Conservation (phyloP, 2,329 filamentous ascomycete genomes). For the Fusarium decemcellulare region DNA sequence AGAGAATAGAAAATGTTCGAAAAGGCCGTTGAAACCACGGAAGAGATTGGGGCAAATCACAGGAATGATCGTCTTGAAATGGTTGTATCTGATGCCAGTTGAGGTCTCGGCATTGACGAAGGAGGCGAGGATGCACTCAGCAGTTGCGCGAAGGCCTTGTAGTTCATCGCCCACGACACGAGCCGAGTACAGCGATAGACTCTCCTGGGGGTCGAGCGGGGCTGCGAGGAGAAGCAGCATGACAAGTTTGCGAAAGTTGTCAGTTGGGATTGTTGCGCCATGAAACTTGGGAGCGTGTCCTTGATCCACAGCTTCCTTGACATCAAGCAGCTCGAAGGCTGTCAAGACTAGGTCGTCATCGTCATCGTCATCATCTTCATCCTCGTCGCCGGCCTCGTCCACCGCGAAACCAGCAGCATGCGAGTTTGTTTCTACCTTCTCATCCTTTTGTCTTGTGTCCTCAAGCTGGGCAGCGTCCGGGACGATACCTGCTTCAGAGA, state of each 20-base stretch:
- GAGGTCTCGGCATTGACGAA: conserved; percentile 76
- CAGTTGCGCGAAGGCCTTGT: conserved; percentile 70
- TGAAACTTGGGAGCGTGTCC: conserved; percentile 66
- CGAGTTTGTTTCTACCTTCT: conserved; percentile 16
- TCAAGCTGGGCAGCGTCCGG: conserved; percentile 3
- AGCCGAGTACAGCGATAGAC: conserved; percentile 71
- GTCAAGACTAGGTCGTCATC: conserved; percentile 77
- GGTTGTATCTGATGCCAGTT: conserved; percentile 73
- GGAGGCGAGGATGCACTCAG: conserved; percentile 75
- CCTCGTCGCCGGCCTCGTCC: conserved; percentile 61
- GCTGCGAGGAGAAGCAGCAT: conserved; percentile 79
- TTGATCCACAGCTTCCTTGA: conserved; percentile 71
- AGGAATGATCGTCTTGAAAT: conserved; percentile 73
- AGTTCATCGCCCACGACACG: conserved; percentile 70
- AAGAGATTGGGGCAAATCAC: conserved; percentile 77
- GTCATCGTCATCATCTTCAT: conserved; percentile 62
- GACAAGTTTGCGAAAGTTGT: conserved; percentile 79
- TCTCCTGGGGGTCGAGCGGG: conserved; percentile 75
- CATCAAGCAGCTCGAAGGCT: conserved; percentile 77
- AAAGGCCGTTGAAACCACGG: conserved; percentile 75
- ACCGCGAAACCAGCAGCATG: conserved; percentile 60
- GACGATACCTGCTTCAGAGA: conserved; percentile 49
- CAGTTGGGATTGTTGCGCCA: conserved; percentile 79
- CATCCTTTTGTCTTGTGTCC: conserved; percentile 23
- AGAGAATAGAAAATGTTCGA: conserved; percentile 83